Evolutionary conservation across 176 grass and related monocot species (phyloP).

Genomic region (Tillandsia leiboldiana): DNA sequence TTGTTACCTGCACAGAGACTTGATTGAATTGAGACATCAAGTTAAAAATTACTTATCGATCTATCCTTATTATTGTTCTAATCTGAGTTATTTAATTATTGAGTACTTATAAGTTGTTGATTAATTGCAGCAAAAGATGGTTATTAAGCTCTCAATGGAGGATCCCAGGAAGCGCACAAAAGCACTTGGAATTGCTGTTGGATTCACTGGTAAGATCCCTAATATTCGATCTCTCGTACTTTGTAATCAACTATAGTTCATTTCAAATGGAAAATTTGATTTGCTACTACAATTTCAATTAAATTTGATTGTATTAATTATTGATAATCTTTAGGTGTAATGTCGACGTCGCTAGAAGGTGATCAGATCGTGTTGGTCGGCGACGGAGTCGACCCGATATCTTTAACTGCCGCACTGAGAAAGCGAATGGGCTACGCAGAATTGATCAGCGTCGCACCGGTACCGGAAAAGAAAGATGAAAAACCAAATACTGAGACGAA

Average conservation of each 20-base stretch:
- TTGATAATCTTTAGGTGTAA: slow-evolving; percentile 30
- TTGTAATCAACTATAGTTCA: neutral
- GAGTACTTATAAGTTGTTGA: neutral
- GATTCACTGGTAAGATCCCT: neutral
- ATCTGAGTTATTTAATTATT: too few relatives aligned
- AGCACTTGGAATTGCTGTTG: neutral
- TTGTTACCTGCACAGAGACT: too few relatives aligned
- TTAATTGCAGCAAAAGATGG: slow-evolving; percentile 5
- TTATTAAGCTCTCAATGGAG: neutral
- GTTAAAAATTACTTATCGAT: too few relatives aligned
- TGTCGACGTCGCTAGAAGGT: slow-evolving; percentile 42
- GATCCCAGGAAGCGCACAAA: neutral
- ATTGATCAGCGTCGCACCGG: slow-evolving; percentile 40
- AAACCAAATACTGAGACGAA: neutral
- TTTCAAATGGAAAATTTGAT: neutral
- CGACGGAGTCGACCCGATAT: slow-evolving; percentile 39
- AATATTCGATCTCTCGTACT: neutral
- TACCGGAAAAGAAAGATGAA: slow-evolving; percentile 39
- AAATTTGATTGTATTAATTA: neutral
- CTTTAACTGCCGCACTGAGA: slow-evolving; percentile 41
- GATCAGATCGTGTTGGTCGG: slow-evolving; percentile 44
- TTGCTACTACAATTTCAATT: neutral
- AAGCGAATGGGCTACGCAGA: slow-evolving; percentile 48
- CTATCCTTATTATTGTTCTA: too few relatives aligned
- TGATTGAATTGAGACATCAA: too few relatives aligned